Percentiles rank a stretch among this genome's conserved stretches.
Evolutionary conservation across 2,329 filamentous ascomycete genomes (phyloP).

Genomic region (Penicillium oxalicum): DNA sequence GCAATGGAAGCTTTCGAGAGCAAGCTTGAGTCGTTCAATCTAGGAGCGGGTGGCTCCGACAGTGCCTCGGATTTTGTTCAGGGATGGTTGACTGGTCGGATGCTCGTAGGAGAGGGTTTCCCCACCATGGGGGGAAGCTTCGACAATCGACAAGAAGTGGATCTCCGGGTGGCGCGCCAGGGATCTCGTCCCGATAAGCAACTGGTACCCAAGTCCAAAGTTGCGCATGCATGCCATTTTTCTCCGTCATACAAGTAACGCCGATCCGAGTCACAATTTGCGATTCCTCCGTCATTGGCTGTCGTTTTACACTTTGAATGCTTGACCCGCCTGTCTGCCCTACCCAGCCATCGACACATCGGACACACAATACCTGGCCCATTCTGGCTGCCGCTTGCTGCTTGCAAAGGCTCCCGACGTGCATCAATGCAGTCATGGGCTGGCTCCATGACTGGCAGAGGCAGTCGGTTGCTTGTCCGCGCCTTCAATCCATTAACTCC

Average conservation of each 20-base stretch:
- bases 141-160: slow-evolving; percentile 17
- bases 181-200: slow-evolving; percentile 20
- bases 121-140: slow-evolving; percentile 22
- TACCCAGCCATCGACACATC: background rate
- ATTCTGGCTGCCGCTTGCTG: background rate
- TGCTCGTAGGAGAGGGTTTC: slow-evolving; percentile 22
- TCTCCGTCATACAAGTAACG: background rate
- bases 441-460: slow-evolving; percentile 29
- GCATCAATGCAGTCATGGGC: slow-evolving; percentile 39
- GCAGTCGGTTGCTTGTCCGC: slow-evolving; percentile 40
- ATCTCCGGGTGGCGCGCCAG: slow-evolving; percentile 18
- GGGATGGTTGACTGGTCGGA: slow-evolving; percentile 23
- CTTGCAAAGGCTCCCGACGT: background rate
- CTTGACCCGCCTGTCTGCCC: too few relatives aligned
- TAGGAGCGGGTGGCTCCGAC: slow-evolving; percentile 5
- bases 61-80: slow-evolving; percentile 8
- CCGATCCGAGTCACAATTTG: background rate
- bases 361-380: too few relatives aligned
- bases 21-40: background rate
- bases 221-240: background rate
- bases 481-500: slow-evolving; percentile 30
- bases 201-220: slow-evolving; percentile 6
- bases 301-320: background rate
- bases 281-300: background rate
- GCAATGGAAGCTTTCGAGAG: background rate